A percentile compares a stretch with the other conserved stretches of the same genome.
Conservation (phyloP, 1,139 yeast genomes). For the Blastobotrys buckinghamii region DNA sequence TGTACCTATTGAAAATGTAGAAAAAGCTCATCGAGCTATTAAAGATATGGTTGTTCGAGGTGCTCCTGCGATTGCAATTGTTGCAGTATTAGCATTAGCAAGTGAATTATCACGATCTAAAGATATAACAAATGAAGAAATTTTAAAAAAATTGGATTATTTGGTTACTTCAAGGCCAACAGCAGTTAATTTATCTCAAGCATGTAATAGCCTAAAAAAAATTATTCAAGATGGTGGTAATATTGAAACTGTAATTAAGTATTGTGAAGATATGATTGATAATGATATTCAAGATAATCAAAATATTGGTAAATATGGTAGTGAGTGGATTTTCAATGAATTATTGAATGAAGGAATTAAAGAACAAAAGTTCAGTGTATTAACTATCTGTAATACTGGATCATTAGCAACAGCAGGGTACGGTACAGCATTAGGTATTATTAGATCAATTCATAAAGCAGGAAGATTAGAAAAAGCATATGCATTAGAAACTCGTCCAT, state of each 20-base stretch:
- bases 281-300: constrained; percentile 74
- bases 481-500: constrained; percentile 93
- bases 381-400: constrained; percentile 60
- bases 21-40: constrained; percentile 77
- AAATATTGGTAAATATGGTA: constrained; percentile 76
- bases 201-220: constrained; percentile 53
- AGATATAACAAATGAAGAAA: constrained; percentile 17
- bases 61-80: constrained; percentile 97
- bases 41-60: constrained; percentile 93
- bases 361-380: constrained; percentile 49
- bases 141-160: constrained; percentile 48
- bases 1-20: constrained; percentile 50
- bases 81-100: constrained; percentile 80
- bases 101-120: constrained; percentile 46
- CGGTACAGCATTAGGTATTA: constrained; percentile 92
- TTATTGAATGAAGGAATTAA: background rate
- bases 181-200: constrained; percentile 86
- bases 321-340: constrained; percentile 46
- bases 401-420: constrained; percentile 96
- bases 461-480: constrained; percentile 61
- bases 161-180: constrained; percentile 84
- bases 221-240: background rate
- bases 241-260: constrained; percentile 37
- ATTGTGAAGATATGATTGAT: constrained; percentile 56
- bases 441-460: constrained; percentile 53